Conservation (phyloP, 78 protist genomes). For the Capsaspora owczarzaki region DNA sequence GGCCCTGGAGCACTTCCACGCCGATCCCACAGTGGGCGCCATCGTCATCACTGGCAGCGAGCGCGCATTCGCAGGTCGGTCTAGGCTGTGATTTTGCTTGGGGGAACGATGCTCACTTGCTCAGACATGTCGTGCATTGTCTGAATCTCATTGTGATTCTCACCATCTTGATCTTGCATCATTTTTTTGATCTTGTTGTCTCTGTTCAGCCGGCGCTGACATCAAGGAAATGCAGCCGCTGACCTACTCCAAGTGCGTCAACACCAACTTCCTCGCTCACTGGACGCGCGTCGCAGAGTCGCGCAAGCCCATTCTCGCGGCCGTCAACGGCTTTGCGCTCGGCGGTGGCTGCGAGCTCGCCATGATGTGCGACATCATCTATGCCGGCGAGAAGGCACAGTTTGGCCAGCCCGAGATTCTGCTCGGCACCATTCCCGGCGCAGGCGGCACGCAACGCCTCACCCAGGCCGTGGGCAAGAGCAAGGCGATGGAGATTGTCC, state of each 20-base stretch:
- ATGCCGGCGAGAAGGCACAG: conserved; percentile 70
- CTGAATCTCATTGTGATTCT: background rate
- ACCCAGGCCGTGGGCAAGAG: conserved; percentile 86
- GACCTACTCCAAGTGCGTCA: conserved; percentile 40
- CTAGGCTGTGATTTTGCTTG: no score
- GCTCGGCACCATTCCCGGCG: conserved; percentile 96
- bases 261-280: conserved; percentile 52
- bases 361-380: conserved; percentile 90
- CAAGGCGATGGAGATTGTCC: conserved; percentile 86
- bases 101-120: background rate
- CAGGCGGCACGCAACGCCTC: conserved; percentile 94
- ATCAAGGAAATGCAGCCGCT: conserved; percentile 81
- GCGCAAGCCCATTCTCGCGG: conserved; percentile 90
- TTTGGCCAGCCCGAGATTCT: conserved; percentile 95
- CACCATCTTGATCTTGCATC: no score
- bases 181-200: background rate
- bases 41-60: conserved; percentile 85
- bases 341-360: conserved; percentile 98
- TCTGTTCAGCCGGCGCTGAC: conserved; percentile 91
- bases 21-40: conserved; percentile 60
- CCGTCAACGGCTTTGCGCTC: conserved; percentile 91
- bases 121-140: background rate
- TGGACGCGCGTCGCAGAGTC: conserved; percentile 46
- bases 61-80: conserved; percentile 79
- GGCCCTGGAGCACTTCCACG: conserved; percentile 52